Conservation (phyloP, 148 eudicot species). For the Nepenthes gracilis region DNA sequence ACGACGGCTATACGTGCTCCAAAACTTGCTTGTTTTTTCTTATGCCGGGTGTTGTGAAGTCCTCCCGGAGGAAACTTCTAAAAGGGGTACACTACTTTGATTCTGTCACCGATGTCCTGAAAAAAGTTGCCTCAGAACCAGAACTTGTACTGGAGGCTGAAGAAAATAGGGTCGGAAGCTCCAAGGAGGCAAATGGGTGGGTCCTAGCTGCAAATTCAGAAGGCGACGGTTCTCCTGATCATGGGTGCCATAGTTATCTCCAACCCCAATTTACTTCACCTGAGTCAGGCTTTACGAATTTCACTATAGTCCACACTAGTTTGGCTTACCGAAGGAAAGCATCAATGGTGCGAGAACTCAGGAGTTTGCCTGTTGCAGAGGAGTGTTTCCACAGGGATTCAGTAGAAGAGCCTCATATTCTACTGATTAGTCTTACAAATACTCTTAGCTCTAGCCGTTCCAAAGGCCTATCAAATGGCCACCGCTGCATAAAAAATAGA, state of each 20-base stretch:
- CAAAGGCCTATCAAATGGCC: too few species aligned
- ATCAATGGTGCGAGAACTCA: slow-evolving; percentile 11
- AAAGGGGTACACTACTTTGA: slow-evolving; percentile 29
- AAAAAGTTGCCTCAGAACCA: slow-evolving; percentile 25
- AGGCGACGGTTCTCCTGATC: background rate
- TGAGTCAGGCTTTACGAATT: background rate
- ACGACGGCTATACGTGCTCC: slow-evolving; percentile 3
- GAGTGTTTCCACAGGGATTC: slow-evolving; percentile 3
- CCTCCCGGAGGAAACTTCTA: slow-evolving; percentile 17
- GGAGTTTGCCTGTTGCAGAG: slow-evolving; percentile 12
- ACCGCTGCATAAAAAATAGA: too few species aligned
- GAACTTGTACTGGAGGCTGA: slow-evolving; percentile 10
- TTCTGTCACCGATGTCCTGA: slow-evolving; percentile 19
- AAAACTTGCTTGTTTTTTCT: slow-evolving; percentile 17
- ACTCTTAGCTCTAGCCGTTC: too few species aligned
- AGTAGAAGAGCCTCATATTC: background rate
- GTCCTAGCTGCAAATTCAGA: background rate
- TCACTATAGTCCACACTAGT: slow-evolving; percentile 24
- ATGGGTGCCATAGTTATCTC: slow-evolving; percentile 5
- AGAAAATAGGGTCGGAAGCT: background rate
- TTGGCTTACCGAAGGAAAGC: background rate
- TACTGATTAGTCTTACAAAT: background rate
- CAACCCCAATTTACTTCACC: slow-evolving; percentile 4
- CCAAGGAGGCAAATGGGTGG: background rate
- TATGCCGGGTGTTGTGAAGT: slow-evolving; percentile 25